Evolutionary conservation across 768 basidiomycete species (phyloP), one percentile per base, ranked within the genome.

Genomic region (Psilocybe azurescens): DNA sequence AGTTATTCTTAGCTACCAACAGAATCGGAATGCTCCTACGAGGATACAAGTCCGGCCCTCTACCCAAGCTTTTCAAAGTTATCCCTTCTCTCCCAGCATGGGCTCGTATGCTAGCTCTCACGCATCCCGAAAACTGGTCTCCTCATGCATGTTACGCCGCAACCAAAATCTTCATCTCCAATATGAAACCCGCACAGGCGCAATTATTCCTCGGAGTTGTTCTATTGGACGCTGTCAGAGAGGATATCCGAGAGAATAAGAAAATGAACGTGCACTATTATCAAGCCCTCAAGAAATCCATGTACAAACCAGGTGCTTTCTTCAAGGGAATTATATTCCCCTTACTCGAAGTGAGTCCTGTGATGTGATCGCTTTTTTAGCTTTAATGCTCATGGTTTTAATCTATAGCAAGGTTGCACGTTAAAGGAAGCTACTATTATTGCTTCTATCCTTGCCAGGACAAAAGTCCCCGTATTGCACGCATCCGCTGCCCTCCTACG

Each of bases 321-420:
- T 99, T 99, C 83, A 99, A 99, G 74, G 97, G 97, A 3, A 89
- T 99, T 60, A 83, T 99, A 39, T 98, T 99, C 74, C 97, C 97
- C 0, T 81, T 99, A 74, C 84, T 97, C 62, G 94, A 97, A 72
- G 96, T 95, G 69, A 65, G 89, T 71, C 14, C n/a, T 20, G 16
- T 13, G 6, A 10, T n/a, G 32, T 44, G 11, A 56, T 32, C 38
- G 5, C 57, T 28, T 11, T 18, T 48, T 48, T 47, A 54, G 11
- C 13, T 32, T 41, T 11, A 36, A 50, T 1, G 20, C 5, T 3
- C 38, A 60, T 24, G 49, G 53, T 57, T 54, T n/a, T 44, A 13
- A 44, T 52, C 61, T 41, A 14, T 61, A 82, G 79, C 73, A 79
- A 75, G 93, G 94, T 13, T 98, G 95, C 72, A 90, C 94, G 1